These are phyloP conservation scores for Rosellinia necatrix DNA, from an alignment of 2,329 filamentous ascomycete genomes.

Conservation along the genomic window DNA sequence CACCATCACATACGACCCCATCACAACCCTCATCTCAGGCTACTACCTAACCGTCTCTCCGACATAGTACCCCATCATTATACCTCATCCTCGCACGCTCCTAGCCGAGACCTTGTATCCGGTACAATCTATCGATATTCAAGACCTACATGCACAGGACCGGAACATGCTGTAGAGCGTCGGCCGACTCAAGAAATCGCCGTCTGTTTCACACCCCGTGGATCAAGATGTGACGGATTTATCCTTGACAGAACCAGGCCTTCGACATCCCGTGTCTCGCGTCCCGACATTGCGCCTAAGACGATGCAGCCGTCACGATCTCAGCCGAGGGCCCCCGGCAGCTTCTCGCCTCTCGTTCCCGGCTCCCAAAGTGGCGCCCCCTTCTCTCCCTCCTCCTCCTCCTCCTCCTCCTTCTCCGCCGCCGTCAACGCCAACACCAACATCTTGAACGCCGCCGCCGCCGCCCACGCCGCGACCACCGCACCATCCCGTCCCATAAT, in stretches of 20 bases:
- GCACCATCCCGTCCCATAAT: constrained; percentile 44
- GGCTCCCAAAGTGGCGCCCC: constrained; percentile 18
- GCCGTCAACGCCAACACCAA: constrained; percentile 35
- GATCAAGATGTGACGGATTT: constrained; percentile 34
- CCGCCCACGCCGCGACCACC: constrained; percentile 36
- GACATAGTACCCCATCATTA: too few relatives aligned
- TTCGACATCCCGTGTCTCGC: constrained; percentile 16
- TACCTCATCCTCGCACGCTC: too few relatives aligned
- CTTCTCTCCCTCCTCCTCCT: too few relatives aligned
- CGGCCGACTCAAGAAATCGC: not conserved
- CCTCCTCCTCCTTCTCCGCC: too few relatives aligned
- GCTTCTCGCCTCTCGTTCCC: constrained; percentile 56
- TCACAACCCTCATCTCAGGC: too few relatives aligned
- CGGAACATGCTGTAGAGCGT: too few relatives aligned
- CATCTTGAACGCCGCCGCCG: constrained; percentile 36
- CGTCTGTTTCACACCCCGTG: not conserved
- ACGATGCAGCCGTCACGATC: constrained; percentile 41
- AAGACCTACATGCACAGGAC: too few relatives aligned
- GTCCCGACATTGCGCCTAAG: constrained; percentile 26
- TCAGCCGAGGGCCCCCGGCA: constrained; percentile 46
- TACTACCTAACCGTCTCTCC: too few relatives aligned
- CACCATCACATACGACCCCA: too few relatives aligned
- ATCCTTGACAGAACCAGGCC: constrained; percentile 6
- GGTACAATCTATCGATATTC: too few relatives aligned
- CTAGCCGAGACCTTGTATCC: too few relatives aligned